Conservation (phyloP, 2,329 filamentous ascomycete genomes). For the Aspergillus candidus region DNA sequence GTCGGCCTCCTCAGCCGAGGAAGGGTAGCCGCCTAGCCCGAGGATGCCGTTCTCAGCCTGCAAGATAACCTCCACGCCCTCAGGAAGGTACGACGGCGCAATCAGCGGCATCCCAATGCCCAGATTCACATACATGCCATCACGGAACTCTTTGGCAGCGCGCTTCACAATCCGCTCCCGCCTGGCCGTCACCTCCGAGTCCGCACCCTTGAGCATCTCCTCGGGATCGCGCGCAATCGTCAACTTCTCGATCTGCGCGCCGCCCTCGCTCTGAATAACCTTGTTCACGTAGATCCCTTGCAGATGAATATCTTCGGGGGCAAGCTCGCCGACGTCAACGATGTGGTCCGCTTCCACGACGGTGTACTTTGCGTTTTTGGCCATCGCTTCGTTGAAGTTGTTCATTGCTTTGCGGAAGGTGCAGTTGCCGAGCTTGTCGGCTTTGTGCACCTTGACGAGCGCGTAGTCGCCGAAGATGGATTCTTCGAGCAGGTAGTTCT, state of each 20-base stretch:
- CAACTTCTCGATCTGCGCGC: conserved; percentile 70
- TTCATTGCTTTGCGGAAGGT: conserved; percentile 71
- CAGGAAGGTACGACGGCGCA: conserved; percentile 67
- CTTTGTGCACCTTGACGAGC: conserved; percentile 70
- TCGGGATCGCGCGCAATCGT: conserved; percentile 64
- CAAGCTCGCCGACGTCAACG: conserved; percentile 66
- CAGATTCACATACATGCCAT: conserved; percentile 86
- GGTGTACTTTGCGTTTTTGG: conserved; percentile 69
- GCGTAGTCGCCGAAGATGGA: conserved; percentile 71
- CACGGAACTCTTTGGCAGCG: conserved; percentile 73
- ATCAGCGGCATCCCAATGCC: conserved; percentile 82
- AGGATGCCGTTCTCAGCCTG: conserved; percentile 84
- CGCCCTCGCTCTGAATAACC: conserved; percentile 65
- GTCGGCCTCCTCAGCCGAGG: conserved; percentile 58
- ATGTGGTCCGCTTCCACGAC: conserved; percentile 85
- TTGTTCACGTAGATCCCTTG: conserved; percentile 82
- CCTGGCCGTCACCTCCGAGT: conserved; percentile 57
- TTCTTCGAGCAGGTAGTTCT: conserved; percentile 69
- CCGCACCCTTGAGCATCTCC: conserved; percentile 46
- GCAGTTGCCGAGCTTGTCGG: conserved; percentile 71
- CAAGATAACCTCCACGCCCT: conserved; percentile 67
- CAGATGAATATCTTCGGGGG: conserved; percentile 67
- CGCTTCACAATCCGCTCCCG: conserved; percentile 74
- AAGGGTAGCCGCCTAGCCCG: conserved; percentile 73
- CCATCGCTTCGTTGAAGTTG: conserved; percentile 70